Base-by-base conservation (phyloP, 805 yeast species). In the Candida vaughaniae region DNA sequence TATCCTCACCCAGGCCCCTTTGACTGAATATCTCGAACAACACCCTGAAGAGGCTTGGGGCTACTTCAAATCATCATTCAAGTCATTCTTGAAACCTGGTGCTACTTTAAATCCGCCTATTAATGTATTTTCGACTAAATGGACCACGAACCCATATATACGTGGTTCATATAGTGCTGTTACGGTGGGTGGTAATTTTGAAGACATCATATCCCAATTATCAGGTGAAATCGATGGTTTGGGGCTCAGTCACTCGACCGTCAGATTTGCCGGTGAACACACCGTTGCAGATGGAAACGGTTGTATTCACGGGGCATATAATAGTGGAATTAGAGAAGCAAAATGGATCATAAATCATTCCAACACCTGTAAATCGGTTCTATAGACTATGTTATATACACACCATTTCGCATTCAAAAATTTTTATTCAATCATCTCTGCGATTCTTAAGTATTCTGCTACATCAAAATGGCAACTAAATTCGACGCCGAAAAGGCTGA, bases 181-280 rank as follows among this genome's bases (percentile, higher is more conserved):
- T 38, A 57, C 65, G 25, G 78, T 82, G 0, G 81, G 80, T 6
- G 85, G 84, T 55, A 87, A 82, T 49, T 87, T 95, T 0, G 64
- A 76, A 7, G 82, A 76, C 35, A 56, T 78, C 12, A 73, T 83
- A 0, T 54, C 78, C 11, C 83, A 82, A n/a, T 67, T 85, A 39
- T 67, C 75, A 14, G 74, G 75, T 16, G 72, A 65, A 25, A 39
- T 52, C 20, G 58, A 53, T 5, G 52, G 50, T 4, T 34, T 48
- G 12, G 62, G 61, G 3, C 45, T 63, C 26, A 63, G 73, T 15
- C 78, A 71, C 9, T 49, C 56, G 3, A 66, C 69, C 6, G 61
- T 89, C 2, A 66, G 95, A 29, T 89, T 89, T 66, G 96, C 96
- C 0, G 96, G 96, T 6, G 96, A 89, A 53, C 96, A 89, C 56